Base-by-base conservation (phyloP, 129 eudicot genomes). In the Rutidosis leptorrhynchoides region DNA sequence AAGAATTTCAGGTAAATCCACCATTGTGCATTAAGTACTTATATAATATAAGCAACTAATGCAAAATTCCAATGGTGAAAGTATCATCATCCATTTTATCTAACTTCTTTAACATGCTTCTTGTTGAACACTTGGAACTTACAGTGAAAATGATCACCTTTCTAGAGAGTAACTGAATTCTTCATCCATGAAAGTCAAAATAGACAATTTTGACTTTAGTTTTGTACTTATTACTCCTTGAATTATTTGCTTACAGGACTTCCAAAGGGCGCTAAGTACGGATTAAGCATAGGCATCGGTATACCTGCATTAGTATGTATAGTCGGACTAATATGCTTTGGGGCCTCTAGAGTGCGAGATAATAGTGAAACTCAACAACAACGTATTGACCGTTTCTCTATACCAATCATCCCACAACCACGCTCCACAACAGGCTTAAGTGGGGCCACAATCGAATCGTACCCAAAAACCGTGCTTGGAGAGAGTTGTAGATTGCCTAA, bases 401-500 rank as follows among this genome's bases (percentile, higher is more conserved):
- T 71, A 0, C 45, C 69, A 12, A 57, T 71, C 35, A 71, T 28
- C 33, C 81, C 81, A 49, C 73, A 64, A 70, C 73, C 69, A 17
- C 19, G 43, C 30, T 37, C 78, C 0, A 27, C 46, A 4, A 27
- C 68, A 9, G 91, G 91, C 17, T 69, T 85, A 17, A 83, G 79
- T 42, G 60, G 49, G 28, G 55, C 85, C 7, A 79, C 77, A 7
- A 85, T 85, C 2, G 83, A 82, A 52, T 85, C 92, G 0, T 85
- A 79, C 71, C 81, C 83, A 0, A 85, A 77, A 33, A 74, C 77
- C 8, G 35, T 77, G 7, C 70, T 85, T 4, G 92, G 85, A 14
- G 85, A 85, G 61, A 85, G 87, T 52, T 25, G 85, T 33, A 71
- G 85, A 37, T 35, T 85, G 27, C 81, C 87, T 35, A 77, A 58